Percentiles rank a stretch among this genome's conserved stretches.
Evolutionary conservation across 176 grass and related monocot genomes (phyloP).

Genomic region (Cenchrus fungigraminus): DNA sequence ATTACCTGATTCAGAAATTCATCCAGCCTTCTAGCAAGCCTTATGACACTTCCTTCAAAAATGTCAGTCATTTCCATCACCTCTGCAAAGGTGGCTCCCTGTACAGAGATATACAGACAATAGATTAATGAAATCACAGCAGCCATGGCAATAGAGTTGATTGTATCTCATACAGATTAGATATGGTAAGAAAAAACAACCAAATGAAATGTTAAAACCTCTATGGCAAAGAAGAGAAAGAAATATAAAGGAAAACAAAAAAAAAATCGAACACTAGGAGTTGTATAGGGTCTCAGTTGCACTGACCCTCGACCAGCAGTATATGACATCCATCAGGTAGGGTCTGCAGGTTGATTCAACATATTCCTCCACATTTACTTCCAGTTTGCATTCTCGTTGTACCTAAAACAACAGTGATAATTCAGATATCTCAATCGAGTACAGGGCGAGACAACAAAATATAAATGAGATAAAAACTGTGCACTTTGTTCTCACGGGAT

Average conservation of each 20-base stretch:
- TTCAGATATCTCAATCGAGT: slow-evolving; percentile 41
- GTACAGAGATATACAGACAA: slow-evolving; percentile 17
- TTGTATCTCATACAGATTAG: slow-evolving; percentile 15
- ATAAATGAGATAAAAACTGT: slow-evolving; percentile 31
- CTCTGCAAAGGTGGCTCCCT: slow-evolving; percentile 92
- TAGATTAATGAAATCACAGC: not conserved
- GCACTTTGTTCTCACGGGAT: slow-evolving; percentile 76
- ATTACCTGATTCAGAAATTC: slow-evolving; percentile 99
- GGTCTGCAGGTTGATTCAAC: slow-evolving; percentile 87
- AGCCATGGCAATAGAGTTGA: not conserved
- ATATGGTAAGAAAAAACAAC: not conserved
- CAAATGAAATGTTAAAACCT: slow-evolving; percentile 13
- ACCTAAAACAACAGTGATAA: slow-evolving; percentile 60
- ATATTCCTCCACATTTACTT: slow-evolving; percentile 94
- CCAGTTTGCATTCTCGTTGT: slow-evolving; percentile 98
- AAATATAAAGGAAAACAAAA: not conserved
- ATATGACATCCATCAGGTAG: slow-evolving; percentile 96
- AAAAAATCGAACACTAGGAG: not conserved
- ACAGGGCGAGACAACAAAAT: slow-evolving; percentile 10
- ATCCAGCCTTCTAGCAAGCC: slow-evolving; percentile 88
- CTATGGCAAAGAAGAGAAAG: not conserved
- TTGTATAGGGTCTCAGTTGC: slow-evolving; percentile 25
- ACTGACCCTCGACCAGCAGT: slow-evolving; percentile 98
- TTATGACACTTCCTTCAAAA: slow-evolving; percentile 97
- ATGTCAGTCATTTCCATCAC: slow-evolving; percentile 99